These are phyloP conservation scores for Dactylis glomerata DNA, from an alignment of 176 grass and related monocot species.

Conservation along the genomic window DNA sequence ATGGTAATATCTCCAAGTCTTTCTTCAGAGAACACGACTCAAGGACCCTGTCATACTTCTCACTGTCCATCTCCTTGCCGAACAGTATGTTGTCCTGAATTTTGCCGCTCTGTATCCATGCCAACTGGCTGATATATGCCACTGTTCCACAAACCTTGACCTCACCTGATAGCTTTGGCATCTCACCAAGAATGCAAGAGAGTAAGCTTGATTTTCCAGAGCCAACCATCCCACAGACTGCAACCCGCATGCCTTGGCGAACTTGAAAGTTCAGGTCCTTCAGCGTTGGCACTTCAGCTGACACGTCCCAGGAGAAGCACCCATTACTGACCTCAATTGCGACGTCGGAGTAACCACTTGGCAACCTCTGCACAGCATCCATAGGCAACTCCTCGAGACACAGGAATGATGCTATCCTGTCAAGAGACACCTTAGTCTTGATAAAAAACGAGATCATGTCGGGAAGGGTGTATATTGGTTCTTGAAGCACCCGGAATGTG, in stretches of 20 bases:
- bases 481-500: no score
- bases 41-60: slow-evolving; percentile 35
- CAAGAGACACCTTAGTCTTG: no score
- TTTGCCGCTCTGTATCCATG: no score
- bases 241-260: slow-evolving; percentile 22
- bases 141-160: no score
- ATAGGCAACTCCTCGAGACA: slow-evolving; percentile 32
- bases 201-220: no score
- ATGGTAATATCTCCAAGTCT: no score
- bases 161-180: no score
- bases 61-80: slow-evolving; percentile 28
- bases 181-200: no score
- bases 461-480: no score
- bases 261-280: slow-evolving; percentile 36
- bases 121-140: no score
- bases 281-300: slow-evolving; percentile 18
- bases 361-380: slow-evolving; percentile 26
- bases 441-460: no score
- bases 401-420: slow-evolving; percentile 38
- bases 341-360: slow-evolving; percentile 32
- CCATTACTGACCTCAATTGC: slow-evolving; percentile 44
- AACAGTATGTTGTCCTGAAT: slow-evolving; percentile 44
- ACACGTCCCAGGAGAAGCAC: slow-evolving; percentile 38
- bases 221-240: slow-evolving; percentile 44
- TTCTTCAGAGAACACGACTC: slow-evolving; percentile 33